phyloP scores from a whole-genome alignment of 2,329 filamentous ascomycete genomes.

The Xylaria multiplex region DNA sequence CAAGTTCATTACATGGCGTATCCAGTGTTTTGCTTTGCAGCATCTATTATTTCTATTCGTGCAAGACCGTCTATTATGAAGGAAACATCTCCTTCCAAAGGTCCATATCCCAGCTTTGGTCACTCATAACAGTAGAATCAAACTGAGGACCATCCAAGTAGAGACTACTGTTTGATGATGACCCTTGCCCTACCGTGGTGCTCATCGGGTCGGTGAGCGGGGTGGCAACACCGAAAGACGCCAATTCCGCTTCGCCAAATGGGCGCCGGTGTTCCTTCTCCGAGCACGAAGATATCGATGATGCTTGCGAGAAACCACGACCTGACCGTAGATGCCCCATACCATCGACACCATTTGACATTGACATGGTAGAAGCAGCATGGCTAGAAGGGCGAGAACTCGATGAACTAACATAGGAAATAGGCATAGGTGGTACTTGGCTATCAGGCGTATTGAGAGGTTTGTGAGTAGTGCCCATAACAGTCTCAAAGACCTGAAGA shows the following conservation, averaged over 20 bases:
- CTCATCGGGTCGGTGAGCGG: slow-evolving; percentile 21
- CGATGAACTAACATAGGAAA: neutral
- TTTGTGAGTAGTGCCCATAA: neutral
- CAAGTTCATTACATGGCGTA: neutral
- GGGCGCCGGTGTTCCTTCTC: slow-evolving; percentile 10
- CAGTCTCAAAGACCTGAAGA: slow-evolving; percentile 15
- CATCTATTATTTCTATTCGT: neutral
- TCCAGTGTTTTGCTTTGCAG: slow-evolving; percentile 2
- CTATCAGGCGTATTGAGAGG: neutral
- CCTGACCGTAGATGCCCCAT: neutral
- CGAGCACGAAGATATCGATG: slow-evolving; percentile 18
- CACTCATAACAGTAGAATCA: slow-evolving; percentile 10
- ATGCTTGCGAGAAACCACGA: slow-evolving; percentile 18
- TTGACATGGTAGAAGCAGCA: neutral
- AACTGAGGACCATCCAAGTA: slow-evolving; percentile 19
- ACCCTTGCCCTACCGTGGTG: slow-evolving; percentile 8
- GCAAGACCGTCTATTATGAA: neutral
- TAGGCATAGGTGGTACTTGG: slow-evolving; percentile 5
- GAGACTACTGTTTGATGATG: slow-evolving; percentile 14
- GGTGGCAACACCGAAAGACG: slow-evolving; percentile 10
- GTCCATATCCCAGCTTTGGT: slow-evolving; percentile 24
- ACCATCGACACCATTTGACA: slow-evolving; percentile 1
- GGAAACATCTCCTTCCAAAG: slow-evolving; percentile 25
- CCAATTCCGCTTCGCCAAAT: slow-evolving; percentile 19
- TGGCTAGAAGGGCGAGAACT: slow-evolving; percentile 6